A percentile compares a stretch with the other conserved stretches of the same genome.
Conservation (phyloP, 164 flowering plant species). For the Liriodendron chinense region DNA sequence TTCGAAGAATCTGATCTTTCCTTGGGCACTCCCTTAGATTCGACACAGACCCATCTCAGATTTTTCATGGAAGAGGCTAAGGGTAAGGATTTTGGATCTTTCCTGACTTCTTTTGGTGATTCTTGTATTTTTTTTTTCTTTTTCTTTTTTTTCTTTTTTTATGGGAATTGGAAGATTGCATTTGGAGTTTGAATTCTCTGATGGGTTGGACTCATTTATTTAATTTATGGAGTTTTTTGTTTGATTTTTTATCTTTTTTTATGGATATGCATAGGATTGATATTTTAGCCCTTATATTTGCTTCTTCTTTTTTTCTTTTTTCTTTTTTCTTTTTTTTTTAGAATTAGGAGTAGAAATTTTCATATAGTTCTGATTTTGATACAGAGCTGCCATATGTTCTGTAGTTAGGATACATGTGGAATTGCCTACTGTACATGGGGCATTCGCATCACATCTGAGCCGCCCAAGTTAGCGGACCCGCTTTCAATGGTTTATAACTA, state of each 20-base stretch:
- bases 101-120: not conserved
- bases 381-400: too few species aligned
- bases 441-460: too few species aligned
- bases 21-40: not conserved
- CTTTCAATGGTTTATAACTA: not conserved
- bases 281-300: too few species aligned
- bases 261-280: not conserved
- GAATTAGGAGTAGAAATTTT: too few species aligned
- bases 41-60: not conserved
- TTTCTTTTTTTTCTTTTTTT: not conserved
- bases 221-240: not conserved
- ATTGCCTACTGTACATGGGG: too few species aligned
- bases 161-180: not conserved
- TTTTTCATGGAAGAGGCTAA: constrained; percentile 25
- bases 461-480: not conserved
- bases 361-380: too few species aligned
- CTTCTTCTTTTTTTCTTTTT: too few species aligned
- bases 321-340: too few species aligned
- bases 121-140: too few species aligned
- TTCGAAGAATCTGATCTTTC: not conserved
- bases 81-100: constrained; percentile 3
- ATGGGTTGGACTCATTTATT: not conserved
- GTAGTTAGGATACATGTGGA: too few species aligned
- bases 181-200: not conserved
- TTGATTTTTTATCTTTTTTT: not conserved